phyloP scores from a whole-genome alignment of 257 asterid species.

The Solanum peruvianum region DNA sequence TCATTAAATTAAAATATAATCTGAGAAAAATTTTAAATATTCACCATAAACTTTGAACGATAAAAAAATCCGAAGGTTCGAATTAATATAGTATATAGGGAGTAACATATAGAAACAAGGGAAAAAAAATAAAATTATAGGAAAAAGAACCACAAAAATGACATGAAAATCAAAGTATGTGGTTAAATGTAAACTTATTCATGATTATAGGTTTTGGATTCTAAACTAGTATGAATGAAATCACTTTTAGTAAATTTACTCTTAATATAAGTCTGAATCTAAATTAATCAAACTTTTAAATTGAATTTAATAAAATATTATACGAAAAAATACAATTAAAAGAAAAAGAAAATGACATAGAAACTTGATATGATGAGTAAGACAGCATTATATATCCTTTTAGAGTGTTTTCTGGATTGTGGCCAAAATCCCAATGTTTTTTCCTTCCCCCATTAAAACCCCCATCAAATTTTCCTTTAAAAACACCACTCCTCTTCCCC shows the following conservation, averaged over 20 bases:
- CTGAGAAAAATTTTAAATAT: too few relatives aligned
- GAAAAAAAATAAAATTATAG: background rate
- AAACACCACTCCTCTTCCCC: background rate
- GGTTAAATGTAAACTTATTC: too few relatives aligned
- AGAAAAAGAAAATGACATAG: background rate
- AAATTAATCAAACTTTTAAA: background rate
- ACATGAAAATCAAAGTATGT: background rate
- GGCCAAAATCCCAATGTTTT: conserved; percentile 13
- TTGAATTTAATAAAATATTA: too few relatives aligned
- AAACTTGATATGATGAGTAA: conserved; percentile 20
- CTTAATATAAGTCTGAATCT: background rate
- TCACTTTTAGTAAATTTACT: background rate
- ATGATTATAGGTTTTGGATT: background rate
- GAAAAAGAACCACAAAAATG: background rate
- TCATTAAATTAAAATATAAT: too few relatives aligned
- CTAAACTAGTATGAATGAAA: background rate
- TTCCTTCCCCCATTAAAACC: conserved; percentile 13
- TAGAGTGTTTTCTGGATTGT: conserved; percentile 7
- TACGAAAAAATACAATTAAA: background rate
- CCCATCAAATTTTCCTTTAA: background rate
- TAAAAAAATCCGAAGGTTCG: too few relatives aligned
- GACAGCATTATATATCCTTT: conserved; percentile 31
- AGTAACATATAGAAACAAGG: background rate
- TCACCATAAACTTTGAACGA: too few relatives aligned
- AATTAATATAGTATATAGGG: too few relatives aligned